A percentile compares a stretch with the other conserved stretches of the same genome.
Conservation (phyloP, 495 filamentous ascomycete genomes). For the Penicillium herquei region DNA sequence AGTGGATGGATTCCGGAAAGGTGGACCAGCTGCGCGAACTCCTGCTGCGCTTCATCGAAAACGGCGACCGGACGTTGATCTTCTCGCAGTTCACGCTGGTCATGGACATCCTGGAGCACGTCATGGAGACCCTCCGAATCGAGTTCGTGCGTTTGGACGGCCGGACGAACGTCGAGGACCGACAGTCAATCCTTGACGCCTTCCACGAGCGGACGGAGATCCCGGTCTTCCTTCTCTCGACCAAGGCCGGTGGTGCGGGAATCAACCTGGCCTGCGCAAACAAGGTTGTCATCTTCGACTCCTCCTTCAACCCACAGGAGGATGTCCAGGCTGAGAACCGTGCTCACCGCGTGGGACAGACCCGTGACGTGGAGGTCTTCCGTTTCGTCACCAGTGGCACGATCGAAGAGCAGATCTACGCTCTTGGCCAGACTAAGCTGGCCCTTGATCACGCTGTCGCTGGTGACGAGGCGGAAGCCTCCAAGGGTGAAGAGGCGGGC, state of each 20-base stretch:
- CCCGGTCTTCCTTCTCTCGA: slow-evolving; percentile 88
- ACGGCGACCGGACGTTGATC: slow-evolving; percentile 82
- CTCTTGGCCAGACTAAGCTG: slow-evolving; percentile 85
- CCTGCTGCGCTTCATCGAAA: slow-evolving; percentile 66
- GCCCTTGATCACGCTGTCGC: slow-evolving; percentile 85
- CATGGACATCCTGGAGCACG: slow-evolving; percentile 82
- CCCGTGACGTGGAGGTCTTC: slow-evolving; percentile 79
- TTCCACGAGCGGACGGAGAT: slow-evolving; percentile 77
- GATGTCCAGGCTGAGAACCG: slow-evolving; percentile 96
- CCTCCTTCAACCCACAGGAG: slow-evolving; percentile 93
- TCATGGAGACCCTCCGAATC: slow-evolving; percentile 71
- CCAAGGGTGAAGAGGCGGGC: slow-evolving; percentile 54
- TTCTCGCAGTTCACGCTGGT: slow-evolving; percentile 93
- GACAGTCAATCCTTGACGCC: slow-evolving; percentile 78
- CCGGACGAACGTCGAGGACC: slow-evolving; percentile 73
- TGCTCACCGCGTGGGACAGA: slow-evolving; percentile 92
- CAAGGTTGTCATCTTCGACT: slow-evolving; percentile 97
- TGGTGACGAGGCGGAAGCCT: slow-evolving; percentile 52
- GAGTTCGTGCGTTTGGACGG: slow-evolving; percentile 81
- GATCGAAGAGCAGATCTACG: slow-evolving; percentile 90
- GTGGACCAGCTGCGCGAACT: slow-evolving; percentile 73
- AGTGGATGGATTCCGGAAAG: slow-evolving; percentile 95
- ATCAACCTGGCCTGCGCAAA: slow-evolving; percentile 95
- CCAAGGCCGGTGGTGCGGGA: slow-evolving; percentile 89
- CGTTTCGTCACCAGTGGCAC: slow-evolving; percentile 78